A percentile compares a stretch with the other conserved stretches of the same genome.
Evolutionary conservation across 2,329 filamentous ascomycete species (phyloP).

Genomic region (Epichloe hybrida): DNA sequence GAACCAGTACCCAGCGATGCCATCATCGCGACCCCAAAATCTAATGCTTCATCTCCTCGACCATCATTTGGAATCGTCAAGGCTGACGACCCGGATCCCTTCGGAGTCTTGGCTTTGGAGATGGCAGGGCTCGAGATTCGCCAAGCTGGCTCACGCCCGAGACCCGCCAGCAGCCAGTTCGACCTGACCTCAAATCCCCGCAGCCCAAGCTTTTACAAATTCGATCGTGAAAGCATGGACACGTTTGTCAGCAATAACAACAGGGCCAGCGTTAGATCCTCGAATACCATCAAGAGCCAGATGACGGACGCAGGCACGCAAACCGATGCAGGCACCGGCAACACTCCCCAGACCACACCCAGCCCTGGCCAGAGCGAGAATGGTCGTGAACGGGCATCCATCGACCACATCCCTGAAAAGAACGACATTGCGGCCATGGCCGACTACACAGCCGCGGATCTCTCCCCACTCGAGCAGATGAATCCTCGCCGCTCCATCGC

Average conservation of each 20-base stretch:
- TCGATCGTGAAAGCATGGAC: constrained; percentile 55
- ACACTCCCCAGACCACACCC: constrained; percentile 39
- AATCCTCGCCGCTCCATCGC: constrained; percentile 26
- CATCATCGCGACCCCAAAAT: constrained; percentile 33
- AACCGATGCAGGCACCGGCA: constrained; percentile 32
- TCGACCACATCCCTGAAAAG: constrained; percentile 22
- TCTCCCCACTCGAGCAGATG: constrained; percentile 33
- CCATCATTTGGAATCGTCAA: constrained; percentile 65
- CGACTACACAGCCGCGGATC: constrained; percentile 46
- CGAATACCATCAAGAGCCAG: constrained; percentile 53
- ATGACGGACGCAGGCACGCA: constrained; percentile 58
- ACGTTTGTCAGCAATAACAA: constrained; percentile 47
- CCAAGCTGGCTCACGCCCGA: constrained; percentile 61
- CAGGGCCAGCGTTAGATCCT: constrained; percentile 63
- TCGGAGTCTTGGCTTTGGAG: constrained; percentile 80
- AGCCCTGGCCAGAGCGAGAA: constrained; percentile 42
- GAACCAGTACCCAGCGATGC: constrained; percentile 67
- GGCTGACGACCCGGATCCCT: constrained; percentile 76
- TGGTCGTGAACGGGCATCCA: constrained; percentile 27
- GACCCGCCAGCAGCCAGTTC: constrained; percentile 68
- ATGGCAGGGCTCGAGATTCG: constrained; percentile 80
- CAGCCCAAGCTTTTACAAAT: constrained; percentile 53
- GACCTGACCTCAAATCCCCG: constrained; percentile 66
- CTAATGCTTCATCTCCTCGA: constrained; percentile 23
- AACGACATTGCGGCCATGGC: constrained; percentile 27